Percentiles rank a stretch among this genome's conserved stretches.
phyloP scores from a whole-genome alignment of 1,284 basidiomycete genomes.

The Sanghuangporus baumii region DNA sequence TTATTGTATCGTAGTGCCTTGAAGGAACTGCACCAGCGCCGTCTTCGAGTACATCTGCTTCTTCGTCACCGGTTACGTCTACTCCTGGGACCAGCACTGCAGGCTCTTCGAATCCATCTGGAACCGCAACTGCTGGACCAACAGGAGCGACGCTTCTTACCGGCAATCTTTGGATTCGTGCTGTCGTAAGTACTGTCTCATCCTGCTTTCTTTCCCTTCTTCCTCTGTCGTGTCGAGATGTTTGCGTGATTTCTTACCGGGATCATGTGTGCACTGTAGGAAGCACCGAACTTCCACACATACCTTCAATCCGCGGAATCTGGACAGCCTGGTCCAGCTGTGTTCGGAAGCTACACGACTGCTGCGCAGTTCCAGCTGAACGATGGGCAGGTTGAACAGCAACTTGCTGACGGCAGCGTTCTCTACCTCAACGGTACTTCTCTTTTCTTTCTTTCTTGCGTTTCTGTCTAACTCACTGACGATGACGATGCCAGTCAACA shows the following conservation, averaged over 20 bases:
- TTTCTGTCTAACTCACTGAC: slow-evolving; percentile 32
- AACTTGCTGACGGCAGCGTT: slow-evolving; percentile 30
- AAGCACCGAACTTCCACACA: slow-evolving; percentile 60
- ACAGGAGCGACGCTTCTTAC: slow-evolving; percentile 33
- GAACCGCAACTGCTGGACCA: slow-evolving; percentile 18
- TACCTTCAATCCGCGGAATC: slow-evolving; percentile 49
- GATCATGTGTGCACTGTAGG: slow-evolving; percentile 26
- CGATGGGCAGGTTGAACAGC: slow-evolving; percentile 48
- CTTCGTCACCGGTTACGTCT: slow-evolving; percentile 29
- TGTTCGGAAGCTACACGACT: slow-evolving; percentile 42
- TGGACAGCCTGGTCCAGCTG: slow-evolving; percentile 41
- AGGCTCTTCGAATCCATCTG: slow-evolving; percentile 28
- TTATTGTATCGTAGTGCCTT: slow-evolving; percentile 40
- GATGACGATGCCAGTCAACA: slow-evolving; percentile 9
- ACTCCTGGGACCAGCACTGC: slow-evolving; percentile 26
- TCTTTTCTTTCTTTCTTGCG: slow-evolving; percentile 24
- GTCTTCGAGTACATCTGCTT: neutral
- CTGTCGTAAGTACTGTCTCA: slow-evolving; percentile 39
- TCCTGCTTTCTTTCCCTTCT: neutral
- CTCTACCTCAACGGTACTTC: slow-evolving; percentile 20
- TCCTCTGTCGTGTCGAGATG: neutral
- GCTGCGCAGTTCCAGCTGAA: slow-evolving; percentile 54
- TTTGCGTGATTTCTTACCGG: neutral
- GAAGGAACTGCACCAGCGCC: slow-evolving; percentile 29
- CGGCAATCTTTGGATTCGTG: slow-evolving; percentile 54